Evolutionary conservation across 148 eudicot species (phyloP), one percentile per base, ranked within the genome.

Genomic region (Gaultheria prostrata): DNA sequence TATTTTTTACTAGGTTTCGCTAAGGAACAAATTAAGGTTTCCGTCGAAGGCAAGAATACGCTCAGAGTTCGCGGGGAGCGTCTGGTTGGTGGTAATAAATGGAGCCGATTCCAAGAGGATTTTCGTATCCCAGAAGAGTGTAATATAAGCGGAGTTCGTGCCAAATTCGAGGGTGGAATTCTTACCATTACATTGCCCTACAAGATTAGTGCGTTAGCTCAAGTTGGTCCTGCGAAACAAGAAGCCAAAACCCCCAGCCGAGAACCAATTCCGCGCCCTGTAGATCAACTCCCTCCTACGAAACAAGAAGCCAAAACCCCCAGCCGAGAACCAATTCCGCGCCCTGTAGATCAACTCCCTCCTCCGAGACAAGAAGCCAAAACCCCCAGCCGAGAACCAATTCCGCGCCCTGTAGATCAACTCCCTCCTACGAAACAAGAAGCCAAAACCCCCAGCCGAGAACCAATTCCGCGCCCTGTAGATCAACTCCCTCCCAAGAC

Each of bases 51-150:
- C 53, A 77, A 21, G 71, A 88, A 90, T 18, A 32, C 82, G 2
- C 56, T 94, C 10, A 88, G 91, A 85, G 86, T 92, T 50, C 84
- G 86, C 0, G 98, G 97, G 35, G 95, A 91, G 43, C 90, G 94
- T n/a, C 73, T 86, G 3, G 56, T 85, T 80, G 80, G 76, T 0
- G 90, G 86, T 9, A 90, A 90, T 79, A 90, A 81, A 89, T 85
- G 90, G 90, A 88, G 87, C 73, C 91, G 94, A 8, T 93, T 95
- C 75, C 85, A 82, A 30, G 92, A 92, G 61, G 92, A 92, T 24
- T 87, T 84, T 70, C 74, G 26, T 3, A 86, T 89, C 18, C 98
- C 95, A 0, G 82, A 89, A 54, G 84, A 89, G 17, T 90, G 92
- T 30, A 88, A 83, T n/a, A 78, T 90, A 53, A 75, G 35, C 63